Evolutionary conservation across 768 basidiomycete species (phyloP), one percentile per base, ranked within the genome.

Genomic region (Gloeostereum incarnatum): DNA sequence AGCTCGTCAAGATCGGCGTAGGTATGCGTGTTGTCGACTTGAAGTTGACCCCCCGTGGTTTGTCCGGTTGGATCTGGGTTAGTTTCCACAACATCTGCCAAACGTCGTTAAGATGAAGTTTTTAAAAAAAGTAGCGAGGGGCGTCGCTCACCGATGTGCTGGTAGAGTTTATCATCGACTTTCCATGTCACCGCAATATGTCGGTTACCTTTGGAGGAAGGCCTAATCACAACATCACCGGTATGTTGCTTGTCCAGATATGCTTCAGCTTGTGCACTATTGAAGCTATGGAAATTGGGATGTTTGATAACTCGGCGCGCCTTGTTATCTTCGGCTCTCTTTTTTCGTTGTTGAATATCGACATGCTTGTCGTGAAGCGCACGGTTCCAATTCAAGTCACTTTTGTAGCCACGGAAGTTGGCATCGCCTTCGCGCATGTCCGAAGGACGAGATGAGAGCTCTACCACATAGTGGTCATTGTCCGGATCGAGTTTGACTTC

Each of bases 181-280:
- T 98, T 99, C 96, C 96, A 99, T 0, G 96, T 99, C 7, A 99
- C 85, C 31, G 94, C 94, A 25, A 99, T 68, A 61, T 98, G 96
- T 49, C 96, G 76, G 25, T 71, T 63, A 10, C 94, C 94, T 58
- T 93, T 92, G 3, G 94, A 97, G 13, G 92, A 94, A 0, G 96
- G 96, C 31, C 96, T 70, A 46, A 99, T 91, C 29, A 98, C 87
- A 27, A 94, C 93, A 57, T 98, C 96, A 7, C 96, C 96, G 14
- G 89, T 78, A 49, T 92, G 90, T 55, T 90, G 87, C 48, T 81
- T 81, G 47, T 89, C 85, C 43, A 99, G 66, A 54, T 83, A 86
- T 24, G 78, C 71, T 60, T 98, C 96, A 1, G 96, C 93, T 48
- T 96, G 84, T 10, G 71, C 64, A 5, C 87, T 79, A 46, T 89